Base-by-base conservation (phyloP, 2,329 filamentous ascomycete genomes). In the Hypoxylon sp. region DNA sequence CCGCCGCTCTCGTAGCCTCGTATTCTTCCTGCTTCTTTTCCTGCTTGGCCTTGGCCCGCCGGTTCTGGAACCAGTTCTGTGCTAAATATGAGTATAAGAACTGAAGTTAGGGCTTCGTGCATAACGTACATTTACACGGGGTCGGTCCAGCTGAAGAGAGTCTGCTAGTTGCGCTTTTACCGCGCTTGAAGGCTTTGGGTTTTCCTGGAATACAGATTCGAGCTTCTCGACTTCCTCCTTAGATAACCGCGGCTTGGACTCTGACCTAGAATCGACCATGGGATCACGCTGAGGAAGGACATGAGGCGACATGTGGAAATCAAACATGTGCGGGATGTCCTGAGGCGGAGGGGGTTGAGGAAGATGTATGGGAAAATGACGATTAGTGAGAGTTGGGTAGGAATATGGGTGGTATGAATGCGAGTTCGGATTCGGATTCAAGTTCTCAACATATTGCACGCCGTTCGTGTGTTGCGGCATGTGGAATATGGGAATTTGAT, bases 171-270 rank as follows among this genome's bases (percentile, higher is more conserved):
- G 76, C 57, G 82, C 82, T 68, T 87, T 87, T 21, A 77, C 75
- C 49, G 77, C 82, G 67, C 81, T 85, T 42, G 79, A 83, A 7
- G 83, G 83, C 69, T 87, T 87, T 57, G 81, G 79, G 65, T 86
- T 86, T 66, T 82, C 82, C 54, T 80, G 75, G 59, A 86, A 87
- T 64, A 85, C 81, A 23, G 76, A 74, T 63, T 87, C 83, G 20
- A 86, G 71, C 36, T 81, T 69, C 72, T 97, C 92, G 61, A 93
- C 80, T 64, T 91, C 82, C 43, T 91, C 84, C 63, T 88, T 82
- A 40, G 89, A 87, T 60, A 88, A 78, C 38, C 89, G 90, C 1
- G 76, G 70, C 17, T 47, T 86, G 76, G 67, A 69, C 43, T 70
- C 67, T 32, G 66, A 63, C 55, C 69, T 70, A 34, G 63, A 60